Evolutionary conservation across 257 asterid species (phyloP), one percentile per base, ranked within the genome.

Genomic region (Solanum dulcamara): DNA sequence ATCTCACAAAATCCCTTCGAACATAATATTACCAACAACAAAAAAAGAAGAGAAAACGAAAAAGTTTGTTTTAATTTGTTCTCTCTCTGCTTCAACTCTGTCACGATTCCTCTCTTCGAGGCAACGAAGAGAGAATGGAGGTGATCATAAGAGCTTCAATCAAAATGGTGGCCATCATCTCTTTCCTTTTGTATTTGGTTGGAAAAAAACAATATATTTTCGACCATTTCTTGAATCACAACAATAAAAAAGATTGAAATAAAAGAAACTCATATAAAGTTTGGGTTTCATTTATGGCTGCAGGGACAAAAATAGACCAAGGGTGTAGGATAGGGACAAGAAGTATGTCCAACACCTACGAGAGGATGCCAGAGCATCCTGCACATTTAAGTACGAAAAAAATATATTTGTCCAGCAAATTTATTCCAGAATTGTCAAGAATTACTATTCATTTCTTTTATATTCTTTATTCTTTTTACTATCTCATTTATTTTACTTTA

Each of bases 251-350:
- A 15, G 57, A 51, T 0, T 8, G n/a, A 51, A 51, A 1, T 6
- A 17, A 51, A 51, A 17, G n/a, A 51, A 8, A 51, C 59, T 51
- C 59, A 51, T 51, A 51, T 51, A 46, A 12, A 6, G 3, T 42
- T 55, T 70, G 35, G 10, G 15, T 12, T 8, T 3, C 32, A n/a
- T 28, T 30, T 30, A 11, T 51, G 77, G 5, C 18, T 53, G 80
- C 90, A 90, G 91, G 91, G 48, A 87, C 86, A 15, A 55, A 87
- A 32, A 82, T 88, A 72, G 89, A 87, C 88, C 90, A 90, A 57
- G 91, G 91, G 40, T 5, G 22, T 62, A 62, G 17, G 37, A 62
- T 26, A 6, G 71, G 20, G 28, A 55, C 64, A 55, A 22, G 20
- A 3, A 22, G 64, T 22, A 55, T 55, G 13, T 55, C 13, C 22